phyloP scores from a whole-genome alignment of 1,284 basidiomycete species.

The Lignosus rhinocerotis region DNA sequence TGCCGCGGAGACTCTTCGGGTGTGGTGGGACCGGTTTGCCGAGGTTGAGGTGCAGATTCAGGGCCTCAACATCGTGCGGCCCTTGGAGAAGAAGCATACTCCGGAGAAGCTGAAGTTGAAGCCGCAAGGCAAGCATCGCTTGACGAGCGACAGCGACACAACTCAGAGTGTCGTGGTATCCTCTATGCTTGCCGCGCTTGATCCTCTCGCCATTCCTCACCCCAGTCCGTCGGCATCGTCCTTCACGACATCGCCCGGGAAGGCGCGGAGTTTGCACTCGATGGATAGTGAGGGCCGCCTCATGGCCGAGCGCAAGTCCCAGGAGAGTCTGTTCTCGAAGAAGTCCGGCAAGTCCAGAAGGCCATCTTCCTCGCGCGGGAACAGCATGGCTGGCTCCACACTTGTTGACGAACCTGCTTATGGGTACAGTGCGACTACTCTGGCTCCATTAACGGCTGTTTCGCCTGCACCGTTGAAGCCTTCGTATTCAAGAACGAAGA shows the following conservation, averaged over 20 bases:
- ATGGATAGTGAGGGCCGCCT: conserved; percentile 15
- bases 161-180: conserved; percentile 20
- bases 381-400: conserved; percentile 21
- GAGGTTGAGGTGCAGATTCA: conserved; percentile 56
- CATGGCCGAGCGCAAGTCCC: conserved; percentile 30
- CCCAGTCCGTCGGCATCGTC: conserved; percentile 3
- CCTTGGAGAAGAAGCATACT: conserved; percentile 23
- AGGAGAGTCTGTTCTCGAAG: conserved; percentile 45
- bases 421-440: conserved; percentile 1
- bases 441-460: conserved; percentile 12
- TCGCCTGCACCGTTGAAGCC: conserved; percentile 12
- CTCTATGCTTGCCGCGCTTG: conserved; percentile 20
- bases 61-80: conserved; percentile 44
- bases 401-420: conserved; percentile 16
- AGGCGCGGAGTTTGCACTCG: conserved; percentile 22
- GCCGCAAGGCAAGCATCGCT: conserved; percentile 10
- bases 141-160: conserved; percentile 16
- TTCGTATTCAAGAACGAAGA: conserved; percentile 42
- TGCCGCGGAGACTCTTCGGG: conserved; percentile 61
- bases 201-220: conserved; percentile 15
- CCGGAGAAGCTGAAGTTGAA: conserved; percentile 20
- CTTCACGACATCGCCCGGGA: conserved; percentile 7
- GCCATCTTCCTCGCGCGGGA: conserved; percentile 22
- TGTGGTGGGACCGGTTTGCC: conserved; percentile 66
- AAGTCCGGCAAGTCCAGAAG: conserved; percentile 29